Evolutionary conservation across 2,329 filamentous ascomycete genomes (phyloP), one percentile per base, ranked within the genome.

Genomic region (Calonectria hawksworthii): DNA sequence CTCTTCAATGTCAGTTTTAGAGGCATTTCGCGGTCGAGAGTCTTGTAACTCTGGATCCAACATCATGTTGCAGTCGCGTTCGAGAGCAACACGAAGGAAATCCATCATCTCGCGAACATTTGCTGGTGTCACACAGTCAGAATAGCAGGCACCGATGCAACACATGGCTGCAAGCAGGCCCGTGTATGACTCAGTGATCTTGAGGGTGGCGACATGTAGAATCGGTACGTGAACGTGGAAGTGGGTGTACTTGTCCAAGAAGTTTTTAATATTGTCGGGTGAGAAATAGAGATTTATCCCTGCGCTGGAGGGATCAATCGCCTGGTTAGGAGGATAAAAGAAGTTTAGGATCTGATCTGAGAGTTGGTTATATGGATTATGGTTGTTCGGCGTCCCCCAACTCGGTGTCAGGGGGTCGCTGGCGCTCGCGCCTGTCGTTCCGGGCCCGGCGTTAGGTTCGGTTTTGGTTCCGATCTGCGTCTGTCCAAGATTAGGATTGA

Each of bases 101-200:
- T 93, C 90, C 89, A 94, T 94, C 84, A 95, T 88, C 82, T 92
- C 90, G 75, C 93, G 92, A 76, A 94, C 92, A 77, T 94, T 88
- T 74, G 88, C 86, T 56, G 92, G 84, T 34, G 88, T 86, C 75
- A 94, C 86, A 75, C 88, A 89, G 69, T 93, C 89, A 67, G 94
- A 94, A 84, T 95, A 96, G 72, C 94, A 94, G 51, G 94, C 93
- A 47, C 94, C 94, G 79, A 94, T 89, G 82, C 92, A 94, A 80
- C 94, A 92, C 88, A 96, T 94, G 75, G 90, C 89, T 74, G 94
- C 88, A 65, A 94, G 86, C 75, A 95, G 88, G 77, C 93, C 92
- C 74, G 92, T 91, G 82, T 93, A 92, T 61, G 92, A 90, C 75
- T 92, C 89, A 75, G 90, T 87, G 68, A 94, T 90, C 81, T 92